Evolutionary conservation across 2,329 filamentous ascomycete genomes (phyloP), one percentile per base, ranked within the genome.

Genomic region (Aspergillus viridinutans): DNA sequence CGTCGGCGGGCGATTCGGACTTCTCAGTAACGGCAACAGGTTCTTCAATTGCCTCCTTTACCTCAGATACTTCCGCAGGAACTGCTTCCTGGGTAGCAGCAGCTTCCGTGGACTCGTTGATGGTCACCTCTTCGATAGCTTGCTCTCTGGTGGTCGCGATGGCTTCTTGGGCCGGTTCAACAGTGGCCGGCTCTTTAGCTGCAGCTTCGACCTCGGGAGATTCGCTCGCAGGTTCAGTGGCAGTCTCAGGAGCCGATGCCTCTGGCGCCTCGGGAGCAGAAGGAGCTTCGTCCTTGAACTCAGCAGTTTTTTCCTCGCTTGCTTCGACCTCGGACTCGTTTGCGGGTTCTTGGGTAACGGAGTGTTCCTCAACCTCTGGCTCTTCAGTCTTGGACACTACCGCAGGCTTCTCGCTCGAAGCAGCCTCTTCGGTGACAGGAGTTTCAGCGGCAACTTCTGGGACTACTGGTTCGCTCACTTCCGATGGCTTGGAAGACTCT

Each of bases 111-210:
- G 53, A 35, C 21, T 54, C 52, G 14, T 57, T 29, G 23, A 53
- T 42, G 23, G 43, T 35, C 32, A 50, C 38, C 20, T 61, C 50
- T 54, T 62, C 61, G 3, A 25, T 47, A n/a, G 25, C 32, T 61
- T 57, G 42, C 48, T 66, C 60, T 43, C 62, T 55, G 25, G 25
- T 54, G 32, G 49, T 25, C 32, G 23, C 2, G 43, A 7, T 26
- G 6, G 43, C 3, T 25, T 59, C 57, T 5, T 54, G 32, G 50
- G 42, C 45, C 42, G 52, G 42, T 21, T 54, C 54, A 14, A 56
- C 35, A 12, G 56, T 47, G 20, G 38, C 49, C 26, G 52, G 47
- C 25, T 61, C 53, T 54, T 63, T 60, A 5, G 32, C 48, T 25
- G 21, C 35, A 35, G 55, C 8, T 48, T 61, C 59, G 38, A 59